Evolutionary conservation across 2,329 filamentous ascomycete genomes (phyloP).

Genomic region (Colletotrichum sp.): DNA sequence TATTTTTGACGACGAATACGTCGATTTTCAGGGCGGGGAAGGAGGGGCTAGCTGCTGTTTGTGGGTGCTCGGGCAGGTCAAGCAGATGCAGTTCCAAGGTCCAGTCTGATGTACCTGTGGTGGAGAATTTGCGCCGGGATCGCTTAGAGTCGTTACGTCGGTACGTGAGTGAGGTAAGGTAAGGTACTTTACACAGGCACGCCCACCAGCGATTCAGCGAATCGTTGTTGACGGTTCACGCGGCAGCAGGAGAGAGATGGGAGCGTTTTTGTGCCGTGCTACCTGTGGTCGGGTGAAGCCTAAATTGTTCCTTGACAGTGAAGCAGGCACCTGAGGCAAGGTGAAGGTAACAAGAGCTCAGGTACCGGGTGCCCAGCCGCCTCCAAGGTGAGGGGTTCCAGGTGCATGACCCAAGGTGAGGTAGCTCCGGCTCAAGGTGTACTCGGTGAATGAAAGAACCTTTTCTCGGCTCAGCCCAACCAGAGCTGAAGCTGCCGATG

Average conservation of each 20-base stretch:
- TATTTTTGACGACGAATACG: conserved; percentile 24
- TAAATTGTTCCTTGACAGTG: not conserved
- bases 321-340: not conserved
- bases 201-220: not conserved
- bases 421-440: not conserved
- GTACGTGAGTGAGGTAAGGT: not conserved
- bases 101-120: conserved; percentile 3
- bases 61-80: conserved; percentile 22
- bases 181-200: not conserved
- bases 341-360: not conserved
- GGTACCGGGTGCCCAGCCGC: not conserved
- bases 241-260: not conserved
- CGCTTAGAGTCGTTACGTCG: conserved; percentile 3
- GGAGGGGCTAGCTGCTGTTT: conserved; percentile 17
- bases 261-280: not conserved
- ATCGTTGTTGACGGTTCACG: not conserved
- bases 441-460: not conserved
- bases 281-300: not conserved
- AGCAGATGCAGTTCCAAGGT: conserved; percentile 4
- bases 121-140: conserved; percentile 3
- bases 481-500: not conserved
- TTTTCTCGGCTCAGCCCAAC: not conserved
- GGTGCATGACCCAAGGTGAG: not conserved
- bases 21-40: conserved; percentile 25
- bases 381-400: not conserved